Conservation (phyloP, 345 rosid species). For the Bruguiera gymnorhiza region DNA sequence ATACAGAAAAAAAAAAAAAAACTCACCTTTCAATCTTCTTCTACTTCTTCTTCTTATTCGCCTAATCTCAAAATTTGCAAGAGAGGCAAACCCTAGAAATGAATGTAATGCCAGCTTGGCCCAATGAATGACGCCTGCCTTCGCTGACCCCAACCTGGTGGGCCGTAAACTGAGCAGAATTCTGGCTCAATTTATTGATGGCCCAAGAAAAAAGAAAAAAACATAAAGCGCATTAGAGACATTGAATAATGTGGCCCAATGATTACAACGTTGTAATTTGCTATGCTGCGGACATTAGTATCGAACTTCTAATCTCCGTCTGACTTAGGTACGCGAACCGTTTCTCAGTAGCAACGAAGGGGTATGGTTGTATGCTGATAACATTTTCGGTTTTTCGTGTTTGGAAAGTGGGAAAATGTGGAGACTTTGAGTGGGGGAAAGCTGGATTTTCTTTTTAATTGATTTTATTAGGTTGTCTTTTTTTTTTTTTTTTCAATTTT, state of each 20-base stretch:
- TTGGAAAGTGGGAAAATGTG: slow-evolving; percentile 13
- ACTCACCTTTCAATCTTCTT: slow-evolving; percentile 10
- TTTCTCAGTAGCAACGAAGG: slow-evolving; percentile 1
- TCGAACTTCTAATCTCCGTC: neutral
- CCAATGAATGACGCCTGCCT: too few relatives aligned
- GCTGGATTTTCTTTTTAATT: neutral
- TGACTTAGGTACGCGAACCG: neutral
- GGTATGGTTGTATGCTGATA: neutral
- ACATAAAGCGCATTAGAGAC: too few relatives aligned
- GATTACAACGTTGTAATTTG: too few relatives aligned
- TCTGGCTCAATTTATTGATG: too few relatives aligned
- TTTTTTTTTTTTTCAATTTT: neutral
- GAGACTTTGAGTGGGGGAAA: neutral
- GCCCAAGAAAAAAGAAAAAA: too few relatives aligned
- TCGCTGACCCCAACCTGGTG: too few relatives aligned
- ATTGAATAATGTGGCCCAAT: too few relatives aligned
- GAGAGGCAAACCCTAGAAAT: too few relatives aligned
- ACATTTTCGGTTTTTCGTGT: neutral
- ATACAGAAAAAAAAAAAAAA: neutral
- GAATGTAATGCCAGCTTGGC: too few relatives aligned
- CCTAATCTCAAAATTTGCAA: too few relatives aligned
- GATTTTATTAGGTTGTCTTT: neutral
- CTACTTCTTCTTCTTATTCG: too few relatives aligned
- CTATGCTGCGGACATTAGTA: neutral
- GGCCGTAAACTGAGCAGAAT: too few relatives aligned